Conservation (phyloP, 805 yeast species). For the Wickerhamiella azymoides region DNA sequence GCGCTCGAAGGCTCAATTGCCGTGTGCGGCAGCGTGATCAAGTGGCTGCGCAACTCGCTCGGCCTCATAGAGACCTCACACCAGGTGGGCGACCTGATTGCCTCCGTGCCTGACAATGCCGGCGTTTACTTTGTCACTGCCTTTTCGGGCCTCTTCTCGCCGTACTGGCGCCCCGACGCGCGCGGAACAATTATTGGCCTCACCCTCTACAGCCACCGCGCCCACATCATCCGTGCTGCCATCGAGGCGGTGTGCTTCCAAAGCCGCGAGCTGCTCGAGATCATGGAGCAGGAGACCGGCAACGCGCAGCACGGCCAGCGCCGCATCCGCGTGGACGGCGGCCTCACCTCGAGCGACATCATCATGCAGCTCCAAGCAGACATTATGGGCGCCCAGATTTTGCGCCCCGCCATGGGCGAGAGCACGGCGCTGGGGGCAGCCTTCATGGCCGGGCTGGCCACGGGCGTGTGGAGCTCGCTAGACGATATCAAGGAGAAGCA, state of each 20-base stretch:
- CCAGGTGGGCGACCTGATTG: slow-evolving; percentile 83
- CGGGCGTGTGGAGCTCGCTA: slow-evolving; percentile 58
- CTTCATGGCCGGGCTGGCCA: slow-evolving; percentile 78
- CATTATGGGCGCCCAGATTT: slow-evolving; percentile 73
- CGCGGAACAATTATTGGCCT: slow-evolving; percentile 88
- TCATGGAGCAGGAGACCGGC: slow-evolving; percentile 79
- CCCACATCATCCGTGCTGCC: slow-evolving; percentile 89
- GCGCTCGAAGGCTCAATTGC: slow-evolving; percentile 94
- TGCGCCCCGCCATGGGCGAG: slow-evolving; percentile 70
- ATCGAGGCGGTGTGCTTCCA: slow-evolving; percentile 92
- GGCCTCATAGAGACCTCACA: slow-evolving; percentile 66
- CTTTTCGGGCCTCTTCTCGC: slow-evolving; percentile 85
- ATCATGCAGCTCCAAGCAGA: slow-evolving; percentile 92
- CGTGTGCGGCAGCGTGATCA: slow-evolving; percentile 87
- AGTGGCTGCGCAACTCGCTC: slow-evolving; percentile 87
- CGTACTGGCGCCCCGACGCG: slow-evolving; percentile 89
- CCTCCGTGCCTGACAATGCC: slow-evolving; percentile 65
- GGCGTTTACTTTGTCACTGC: slow-evolving; percentile 95
- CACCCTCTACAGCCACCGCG: slow-evolving; percentile 82
- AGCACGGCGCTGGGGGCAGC: slow-evolving; percentile 96
- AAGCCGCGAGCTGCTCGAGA: slow-evolving; percentile 76
- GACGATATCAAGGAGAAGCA: slow-evolving; percentile 41
- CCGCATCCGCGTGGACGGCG: slow-evolving; percentile 66
- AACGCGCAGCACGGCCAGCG: slow-evolving; percentile 19
- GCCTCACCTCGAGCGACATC: slow-evolving; percentile 82